Conservation (phyloP, 2,329 filamentous ascomycete genomes). For the Exophiala sideris region DNA sequence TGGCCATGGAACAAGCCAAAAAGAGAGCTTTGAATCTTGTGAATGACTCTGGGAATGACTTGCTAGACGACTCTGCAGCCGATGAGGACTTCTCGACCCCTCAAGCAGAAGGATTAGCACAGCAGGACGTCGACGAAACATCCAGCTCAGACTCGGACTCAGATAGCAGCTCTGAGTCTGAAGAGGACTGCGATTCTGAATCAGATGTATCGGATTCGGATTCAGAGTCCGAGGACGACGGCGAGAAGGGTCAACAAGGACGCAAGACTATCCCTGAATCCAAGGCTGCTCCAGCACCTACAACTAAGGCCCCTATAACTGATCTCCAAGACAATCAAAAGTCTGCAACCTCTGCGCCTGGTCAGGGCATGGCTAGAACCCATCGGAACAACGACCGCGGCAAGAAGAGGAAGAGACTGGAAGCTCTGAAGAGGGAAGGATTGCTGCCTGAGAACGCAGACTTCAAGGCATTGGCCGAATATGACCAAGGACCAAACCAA, state of each 20-base stretch:
- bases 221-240: conserved; percentile 25
- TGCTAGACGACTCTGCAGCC: conserved; percentile 11
- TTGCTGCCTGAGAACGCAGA: conserved; percentile 51
- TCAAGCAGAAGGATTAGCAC: conserved; percentile 8
- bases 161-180: conserved; percentile 5
- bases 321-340: conserved; percentile 8
- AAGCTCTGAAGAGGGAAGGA: conserved; percentile 53
- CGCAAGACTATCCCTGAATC: background rate
- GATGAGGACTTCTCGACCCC: conserved; percentile 3
- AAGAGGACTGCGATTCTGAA: conserved; percentile 9
- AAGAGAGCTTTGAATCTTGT: conserved; percentile 28
- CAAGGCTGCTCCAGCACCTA: background rate
- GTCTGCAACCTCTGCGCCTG: conserved; percentile 38
- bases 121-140: conserved; percentile 19
- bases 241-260: background rate
- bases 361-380: conserved; percentile 50
- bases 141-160: conserved; percentile 32
- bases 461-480: conserved; percentile 30
- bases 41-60: conserved; percentile 13
- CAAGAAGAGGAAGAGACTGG: conserved; percentile 48
- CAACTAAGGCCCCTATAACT: background rate
- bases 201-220: conserved; percentile 28
- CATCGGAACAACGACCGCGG: conserved; percentile 55
- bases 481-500: conserved; percentile 23
- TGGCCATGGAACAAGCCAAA: conserved; percentile 45